phyloP scores from a whole-genome alignment of 371 early-diverging fungal genomes.

The Saksenaea vasiformis region DNA sequence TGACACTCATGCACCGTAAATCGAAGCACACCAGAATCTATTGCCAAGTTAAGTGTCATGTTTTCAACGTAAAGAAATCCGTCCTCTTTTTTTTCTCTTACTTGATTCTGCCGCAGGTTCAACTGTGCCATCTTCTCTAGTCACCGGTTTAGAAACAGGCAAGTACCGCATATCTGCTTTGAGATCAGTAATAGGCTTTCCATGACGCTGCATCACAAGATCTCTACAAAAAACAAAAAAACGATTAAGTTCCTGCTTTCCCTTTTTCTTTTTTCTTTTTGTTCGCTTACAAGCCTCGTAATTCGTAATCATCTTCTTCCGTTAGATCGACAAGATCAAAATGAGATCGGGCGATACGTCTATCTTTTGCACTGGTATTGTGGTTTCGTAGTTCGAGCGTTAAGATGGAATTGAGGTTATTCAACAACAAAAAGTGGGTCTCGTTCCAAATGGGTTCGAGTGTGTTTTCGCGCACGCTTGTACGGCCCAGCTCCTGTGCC shows the following conservation, averaged over 20 bases:
- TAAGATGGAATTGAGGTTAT: constrained; percentile 56
- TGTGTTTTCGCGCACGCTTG: constrained; percentile 63
- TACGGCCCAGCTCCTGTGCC: constrained; percentile 69
- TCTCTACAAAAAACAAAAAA: constrained; percentile 21
- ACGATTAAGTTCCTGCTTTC: no score
- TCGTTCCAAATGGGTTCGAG: constrained; percentile 64
- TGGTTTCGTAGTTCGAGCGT: constrained; percentile 45
- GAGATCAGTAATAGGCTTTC: constrained; percentile 54
- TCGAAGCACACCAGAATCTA: constrained; percentile 57
- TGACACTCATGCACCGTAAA: constrained; percentile 54
- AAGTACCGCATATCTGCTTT: constrained; percentile 60
- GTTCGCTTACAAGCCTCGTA: constrained; percentile 41
- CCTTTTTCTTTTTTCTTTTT: background rate
- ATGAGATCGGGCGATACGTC: constrained; percentile 48
- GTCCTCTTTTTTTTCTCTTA: constrained; percentile 18
- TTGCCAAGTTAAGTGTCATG: background rate
- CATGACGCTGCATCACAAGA: constrained; percentile 44
- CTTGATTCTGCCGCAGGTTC: constrained; percentile 62
- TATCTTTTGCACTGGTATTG: constrained; percentile 32
- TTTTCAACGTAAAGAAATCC: background rate
- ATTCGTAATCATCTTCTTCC: constrained; percentile 41
- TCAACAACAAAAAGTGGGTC: constrained; percentile 56
- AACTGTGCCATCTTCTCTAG: constrained; percentile 40
- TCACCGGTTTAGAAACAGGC: constrained; percentile 61
- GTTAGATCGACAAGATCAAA: constrained; percentile 58